Conservation (phyloP, 495 filamentous ascomycete species). For the Podospora conica region DNA sequence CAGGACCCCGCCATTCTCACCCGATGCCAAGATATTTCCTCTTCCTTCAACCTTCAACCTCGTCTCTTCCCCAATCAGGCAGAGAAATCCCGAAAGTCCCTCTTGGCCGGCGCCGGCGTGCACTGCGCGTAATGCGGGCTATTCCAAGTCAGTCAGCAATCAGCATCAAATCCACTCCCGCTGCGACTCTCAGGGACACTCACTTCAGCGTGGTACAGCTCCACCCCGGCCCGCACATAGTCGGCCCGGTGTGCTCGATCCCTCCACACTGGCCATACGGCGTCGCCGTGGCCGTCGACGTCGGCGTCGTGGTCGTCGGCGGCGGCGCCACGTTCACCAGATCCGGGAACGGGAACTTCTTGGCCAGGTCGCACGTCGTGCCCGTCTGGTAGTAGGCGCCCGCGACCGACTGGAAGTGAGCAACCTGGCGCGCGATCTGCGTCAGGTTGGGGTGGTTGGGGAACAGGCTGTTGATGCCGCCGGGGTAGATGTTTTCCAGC, state of each 20-base stretch:
- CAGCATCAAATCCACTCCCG: no score
- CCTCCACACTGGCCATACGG: slow-evolving; percentile 3
- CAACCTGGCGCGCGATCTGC: slow-evolving; percentile 7
- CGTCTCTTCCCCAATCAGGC: neutral
- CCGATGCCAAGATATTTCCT: neutral
- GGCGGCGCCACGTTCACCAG: neutral
- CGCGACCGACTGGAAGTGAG: neutral
- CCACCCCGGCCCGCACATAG: neutral
- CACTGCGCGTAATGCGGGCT: no score
- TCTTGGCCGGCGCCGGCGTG: no score
- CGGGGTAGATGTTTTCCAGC: slow-evolving; percentile 8
- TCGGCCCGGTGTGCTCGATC: neutral
- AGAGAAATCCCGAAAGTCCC: neutral
- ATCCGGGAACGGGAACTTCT: slow-evolving; percentile 2
- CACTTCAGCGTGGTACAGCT: neutral
- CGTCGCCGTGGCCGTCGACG: neutral
- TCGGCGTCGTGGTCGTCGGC: neutral
- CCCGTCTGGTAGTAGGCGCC: slow-evolving; percentile 9
- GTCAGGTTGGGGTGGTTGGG: slow-evolving; percentile 6
- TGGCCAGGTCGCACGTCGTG: neutral
- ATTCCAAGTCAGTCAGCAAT: no score
- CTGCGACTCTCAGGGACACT: neutral
- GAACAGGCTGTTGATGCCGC: slow-evolving; percentile 2
- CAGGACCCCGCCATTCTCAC: neutral
- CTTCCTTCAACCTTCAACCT: no score